Base-by-base conservation (phyloP, 2,329 filamentous ascomycete species). In the Claviceps spartinae region DNA sequence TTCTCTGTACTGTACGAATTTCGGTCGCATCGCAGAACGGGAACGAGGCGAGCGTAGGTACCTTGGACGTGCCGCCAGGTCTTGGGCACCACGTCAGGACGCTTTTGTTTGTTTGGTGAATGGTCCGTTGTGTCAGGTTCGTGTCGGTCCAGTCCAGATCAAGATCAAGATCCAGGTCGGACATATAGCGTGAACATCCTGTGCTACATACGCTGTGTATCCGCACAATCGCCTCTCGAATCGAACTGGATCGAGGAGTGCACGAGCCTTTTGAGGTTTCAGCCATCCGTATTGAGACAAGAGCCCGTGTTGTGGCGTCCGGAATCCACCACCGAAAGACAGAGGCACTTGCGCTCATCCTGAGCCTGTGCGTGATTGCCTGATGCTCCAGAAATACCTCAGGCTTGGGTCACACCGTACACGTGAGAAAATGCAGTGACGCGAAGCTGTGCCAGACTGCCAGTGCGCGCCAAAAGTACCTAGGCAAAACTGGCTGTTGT, bases 261-360 rank as follows among this genome's bases (percentile, higher is more conserved):
- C 49, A 41, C 49, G 49, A 40, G 43, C 49, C 34, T 34, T 24
- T 4, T 11, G 43, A 20, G 26, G 49, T 51, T 51, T 51, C 49
- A 47, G 49, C 43, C 42, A 40, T 34, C 50, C 43, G 22, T n/a
- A 47, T 43, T 38, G 24, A 51, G 50, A 42, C 36, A 30, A n/a
- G 22, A 37, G 36, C 20, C 24, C 49, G 43, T 47, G 37, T 24
- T 40, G 49, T 41, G 43, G 43, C 37, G 36, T 47, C 26, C 14
- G n/a, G 26, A 36, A 37, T 49, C 48, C 40, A 44, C 48, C 18
- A n/a, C 6, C 2, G 16, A 9, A 42, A 8, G 2, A 42, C 14
- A 9, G 22, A 22, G 45, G 45, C n/a, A 47, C 30, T 14, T n/a
- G 44, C 30, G 24, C 41, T 43, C 16, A 6, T 16, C 42, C 22